phyloP scores from a whole-genome alignment of 202 grass and related monocot genomes.

The Setaria viridis region DNA sequence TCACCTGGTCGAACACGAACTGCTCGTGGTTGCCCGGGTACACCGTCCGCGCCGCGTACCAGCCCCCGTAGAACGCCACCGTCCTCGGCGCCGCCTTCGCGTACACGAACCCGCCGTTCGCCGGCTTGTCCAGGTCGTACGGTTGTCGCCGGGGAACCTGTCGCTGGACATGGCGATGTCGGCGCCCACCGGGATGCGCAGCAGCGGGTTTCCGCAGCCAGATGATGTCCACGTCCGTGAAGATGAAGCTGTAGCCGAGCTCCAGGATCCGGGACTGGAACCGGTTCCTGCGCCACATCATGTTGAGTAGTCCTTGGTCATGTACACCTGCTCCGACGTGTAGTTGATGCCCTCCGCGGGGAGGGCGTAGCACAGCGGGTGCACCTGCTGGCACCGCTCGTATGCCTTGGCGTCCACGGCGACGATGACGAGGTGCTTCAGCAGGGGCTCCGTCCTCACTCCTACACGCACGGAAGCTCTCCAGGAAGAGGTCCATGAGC shows the following conservation, averaged over 20 bases:
- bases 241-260: constrained; percentile 71
- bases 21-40: constrained; percentile 47
- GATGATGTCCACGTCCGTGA: constrained; percentile 69
- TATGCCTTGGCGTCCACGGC: too few relatives aligned
- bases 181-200: constrained; percentile 39
- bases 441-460: too few relatives aligned
- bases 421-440: too few relatives aligned
- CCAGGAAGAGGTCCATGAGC: too few relatives aligned
- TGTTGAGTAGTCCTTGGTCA: background rate
- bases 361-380: too few relatives aligned
- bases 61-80: constrained; percentile 45
- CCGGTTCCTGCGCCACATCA: constrained; percentile 41
- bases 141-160: constrained; percentile 38
- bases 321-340: background rate
- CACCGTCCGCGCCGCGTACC: constrained; percentile 47
- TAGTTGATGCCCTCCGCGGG: background rate
- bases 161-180: constrained; percentile 57
- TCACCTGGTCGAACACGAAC: constrained; percentile 51
- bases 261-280: constrained; percentile 47
- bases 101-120: constrained; percentile 62
- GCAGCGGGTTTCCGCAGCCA: constrained; percentile 69
- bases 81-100: constrained; percentile 37
- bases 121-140: constrained; percentile 29
- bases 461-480: too few relatives aligned
- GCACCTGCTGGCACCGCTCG: too few relatives aligned